phyloP scores from a whole-genome alignment of 2,329 filamentous ascomycete species.

The Cladophialophora psammophila region DNA sequence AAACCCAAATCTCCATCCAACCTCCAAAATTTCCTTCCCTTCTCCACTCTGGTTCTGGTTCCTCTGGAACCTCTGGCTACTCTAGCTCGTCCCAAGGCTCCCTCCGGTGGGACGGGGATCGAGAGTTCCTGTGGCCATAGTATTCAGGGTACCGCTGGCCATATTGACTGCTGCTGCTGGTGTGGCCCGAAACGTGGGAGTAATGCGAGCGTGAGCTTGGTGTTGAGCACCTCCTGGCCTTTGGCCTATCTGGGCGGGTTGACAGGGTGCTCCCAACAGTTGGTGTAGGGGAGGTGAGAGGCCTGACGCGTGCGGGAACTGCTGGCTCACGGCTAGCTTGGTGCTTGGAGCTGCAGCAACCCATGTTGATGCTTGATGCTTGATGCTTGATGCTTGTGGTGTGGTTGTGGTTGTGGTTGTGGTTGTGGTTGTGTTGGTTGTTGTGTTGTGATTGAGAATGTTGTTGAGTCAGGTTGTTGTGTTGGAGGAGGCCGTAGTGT shows the following conservation, averaged over 20 bases:
- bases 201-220: neutral
- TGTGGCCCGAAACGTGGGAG: neutral
- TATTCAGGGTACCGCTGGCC: conserved; percentile 2
- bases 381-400: too few relatives aligned
- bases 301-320: neutral
- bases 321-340: neutral
- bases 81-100: neutral
- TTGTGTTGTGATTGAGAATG: neutral
- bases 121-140: neutral
- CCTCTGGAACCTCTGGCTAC: too few relatives aligned
- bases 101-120: neutral
- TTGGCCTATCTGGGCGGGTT: neutral
- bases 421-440: neutral
- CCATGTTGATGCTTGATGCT: conserved; percentile 4
- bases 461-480: neutral
- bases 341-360: conserved; percentile 10
- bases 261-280: neutral
- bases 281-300: neutral
- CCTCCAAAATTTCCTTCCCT: neutral
- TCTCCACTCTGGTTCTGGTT: too few relatives aligned
- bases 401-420: too few relatives aligned
- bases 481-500: conserved; percentile 2
- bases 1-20: neutral
- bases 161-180: conserved; percentile 4
- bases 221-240: neutral